Evolutionary conservation across 2,329 filamentous ascomycete genomes (phyloP), one percentile per base, ranked within the genome.

Genomic region (Penicillium sp.): DNA sequence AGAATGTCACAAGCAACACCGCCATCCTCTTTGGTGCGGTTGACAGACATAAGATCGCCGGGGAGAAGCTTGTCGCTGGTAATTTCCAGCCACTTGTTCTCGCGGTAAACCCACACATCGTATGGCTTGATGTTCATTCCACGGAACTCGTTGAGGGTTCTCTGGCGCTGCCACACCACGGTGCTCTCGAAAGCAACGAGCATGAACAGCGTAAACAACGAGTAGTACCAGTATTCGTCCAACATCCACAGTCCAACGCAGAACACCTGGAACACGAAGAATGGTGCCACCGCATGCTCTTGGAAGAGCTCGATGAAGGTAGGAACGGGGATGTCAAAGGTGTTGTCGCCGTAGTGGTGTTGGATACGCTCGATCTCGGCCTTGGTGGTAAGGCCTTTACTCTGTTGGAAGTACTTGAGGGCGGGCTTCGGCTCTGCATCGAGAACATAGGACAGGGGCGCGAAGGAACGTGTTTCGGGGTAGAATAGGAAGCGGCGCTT

Each of bases 211-310:
- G 95, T 99, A 74, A 99, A 99, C 18, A 99, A 83, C 55, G 94
- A 97, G 77, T 99, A 99, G 79, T 99, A 99, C 94, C 95, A 99
- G 76, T 97, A 99, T 75, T 99, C 95, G 69, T 99, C 94, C 69
- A 99, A 78, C 86, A 97, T 90, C 94, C 94, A 99, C 55, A 99
- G 78, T 14, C 94, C 95, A 52, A 99, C 94, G 65, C 95, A 99
- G 79, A 99, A 99, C 55, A 99, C 81, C 79, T 99, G 94, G 77
- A 99, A 99, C 57, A 99, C 92, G 75, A 99, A 99, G 80, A 99
- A 99, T 5, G 94, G 94, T 20, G 95, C 95, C 20, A 99, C 95
- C 22, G 95, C 92, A 72, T 99, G 95, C 74, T 99, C 94, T 74
- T 95, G 89, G 82, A 96, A 99, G 44, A 99, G 83, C 76, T 99